Evolutionary conservation across 139 green algal genomes (phyloP), one percentile per base, ranked within the genome.

Genomic region (Tetradesmus lagerheimii): DNA sequence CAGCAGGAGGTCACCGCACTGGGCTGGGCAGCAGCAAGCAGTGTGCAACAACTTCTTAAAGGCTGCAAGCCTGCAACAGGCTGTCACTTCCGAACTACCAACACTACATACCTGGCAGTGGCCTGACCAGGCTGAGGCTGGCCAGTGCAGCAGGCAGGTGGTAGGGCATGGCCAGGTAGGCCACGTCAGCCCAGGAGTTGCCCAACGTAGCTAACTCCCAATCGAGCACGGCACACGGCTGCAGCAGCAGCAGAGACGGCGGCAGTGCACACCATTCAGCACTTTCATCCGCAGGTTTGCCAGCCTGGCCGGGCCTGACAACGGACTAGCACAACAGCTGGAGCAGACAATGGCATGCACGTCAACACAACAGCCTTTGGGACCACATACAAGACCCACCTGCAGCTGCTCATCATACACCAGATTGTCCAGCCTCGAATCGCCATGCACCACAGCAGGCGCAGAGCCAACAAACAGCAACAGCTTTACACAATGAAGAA

Each of bases 161-260:
- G 94, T 98, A 98, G 38, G 93, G 90, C 90, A 99, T 92, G 94
- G 97, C 99, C 91, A 91, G 95, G 96, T 99, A 99, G 0, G 98
- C 97, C 34, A 99, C 92, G 91, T 99, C 97, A 25, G 96, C 93
- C 89, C 96, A 95, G 29, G 95, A 93, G 93, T 98, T 95, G 27
- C 98, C 98, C n/a, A 99, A 85, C 0, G 98, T 99, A 77, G 94
- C 97, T 12, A 99, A 95, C 96, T 99, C 98, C 98, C 98, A 99
- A 91, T 99, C 98, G 34, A 99, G 93, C 38, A 99, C 94, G 3
- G 97, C 97, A 98, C 93, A 76, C 89, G 34, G 74, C 78, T 31
- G 53, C 20, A 34, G 64, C 37, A 47, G 34, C 37, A 67, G 66
- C 66, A 66, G 27, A 14, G 66, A 27, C 38, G 29, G 29, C 8